Conservation (phyloP, 306 rosid genomes). For the Elaeagnus macrophylla region DNA sequence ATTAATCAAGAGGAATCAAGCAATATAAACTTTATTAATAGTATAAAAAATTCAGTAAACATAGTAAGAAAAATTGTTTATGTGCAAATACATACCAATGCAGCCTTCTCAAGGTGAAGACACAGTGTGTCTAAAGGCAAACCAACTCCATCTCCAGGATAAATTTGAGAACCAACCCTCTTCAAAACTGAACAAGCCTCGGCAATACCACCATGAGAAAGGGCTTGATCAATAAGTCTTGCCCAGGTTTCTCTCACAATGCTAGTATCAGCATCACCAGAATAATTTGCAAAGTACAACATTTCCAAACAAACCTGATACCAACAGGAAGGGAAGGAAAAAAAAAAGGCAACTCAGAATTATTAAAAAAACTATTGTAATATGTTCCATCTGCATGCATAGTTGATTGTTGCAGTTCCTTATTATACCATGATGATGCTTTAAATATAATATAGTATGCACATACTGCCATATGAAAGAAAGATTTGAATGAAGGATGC, state of each 20-base stretch:
- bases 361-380: background rate
- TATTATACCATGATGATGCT: too few relatives aligned
- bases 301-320: conserved; percentile 83
- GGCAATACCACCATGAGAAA: conserved; percentile 83
- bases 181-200: conserved; percentile 90
- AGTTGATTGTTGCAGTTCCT: too few relatives aligned
- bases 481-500: too few relatives aligned
- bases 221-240: conserved; percentile 83
- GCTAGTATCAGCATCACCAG: conserved; percentile 79
- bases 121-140: conserved; percentile 73
- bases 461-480: too few relatives aligned
- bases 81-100: conserved; percentile 45
- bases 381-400: background rate
- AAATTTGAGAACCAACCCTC: conserved; percentile 89
- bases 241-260: conserved; percentile 89
- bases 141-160: conserved; percentile 86
- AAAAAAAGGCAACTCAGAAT: conserved; percentile 2
- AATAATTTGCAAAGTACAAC: conserved; percentile 88
- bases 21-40: background rate
- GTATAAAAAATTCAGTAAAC: conserved; percentile 3
- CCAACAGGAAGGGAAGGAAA: conserved; percentile 19
- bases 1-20: conserved; percentile 6
- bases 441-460: too few relatives aligned
- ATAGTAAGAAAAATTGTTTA: conserved; percentile 5
- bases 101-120: conserved; percentile 96